Base-by-base conservation (phyloP, 768 basidiomycete genomes). In the Tricholoma bakamatsutake region DNA sequence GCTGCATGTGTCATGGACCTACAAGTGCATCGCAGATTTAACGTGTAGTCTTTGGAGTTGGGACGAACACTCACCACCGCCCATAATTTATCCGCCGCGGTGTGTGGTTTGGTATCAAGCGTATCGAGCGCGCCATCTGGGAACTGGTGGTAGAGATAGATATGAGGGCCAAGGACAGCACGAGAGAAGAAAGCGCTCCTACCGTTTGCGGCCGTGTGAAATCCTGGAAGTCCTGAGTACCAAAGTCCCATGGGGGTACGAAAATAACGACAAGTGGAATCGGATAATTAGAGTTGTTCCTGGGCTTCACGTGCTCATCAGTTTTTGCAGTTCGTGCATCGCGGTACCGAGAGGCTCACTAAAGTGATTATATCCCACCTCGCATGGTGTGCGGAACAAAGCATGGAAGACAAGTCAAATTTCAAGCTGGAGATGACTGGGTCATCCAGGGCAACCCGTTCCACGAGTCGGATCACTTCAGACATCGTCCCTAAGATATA, bases 361-460 rank as follows among this genome's bases (percentile, higher is more conserved):
- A 68, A 37, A 39, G 61, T 54, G 15, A 65, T 55, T 11, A 68
- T 63, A 51, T 66, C 63, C 67, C 67, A 68, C n/a, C 62, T 59
- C 5, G 58, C 59, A 58, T 63, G 60, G n/a, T 57, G 62, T n/a
- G 64, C 64, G 2, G 52, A n/a, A 35, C 61, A 61, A 18, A 68
- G 43, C 24, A 54, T 30, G 24, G 62, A 67, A 34, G 46, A 54
- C 12, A 53, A 42, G 17, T 42, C 47, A 39, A 68, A 68, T 53
- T 58, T 55, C n/a, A 64, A 50, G 27, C 46, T 53, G 8, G 58
- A 31, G 7, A 59, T 49, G 12, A 57, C 50, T 8, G 60, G 55
- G 12, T 58, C 54, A 13, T 53, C 40, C 30, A 28, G 48, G 15
- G 53, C 13, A 18, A 57, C 7, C 3, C 55, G 13, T 18, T 54